Evolutionary conservation across 139 green algal genomes (phyloP).

Genomic region (Raphidocelis subcapitata): DNA sequence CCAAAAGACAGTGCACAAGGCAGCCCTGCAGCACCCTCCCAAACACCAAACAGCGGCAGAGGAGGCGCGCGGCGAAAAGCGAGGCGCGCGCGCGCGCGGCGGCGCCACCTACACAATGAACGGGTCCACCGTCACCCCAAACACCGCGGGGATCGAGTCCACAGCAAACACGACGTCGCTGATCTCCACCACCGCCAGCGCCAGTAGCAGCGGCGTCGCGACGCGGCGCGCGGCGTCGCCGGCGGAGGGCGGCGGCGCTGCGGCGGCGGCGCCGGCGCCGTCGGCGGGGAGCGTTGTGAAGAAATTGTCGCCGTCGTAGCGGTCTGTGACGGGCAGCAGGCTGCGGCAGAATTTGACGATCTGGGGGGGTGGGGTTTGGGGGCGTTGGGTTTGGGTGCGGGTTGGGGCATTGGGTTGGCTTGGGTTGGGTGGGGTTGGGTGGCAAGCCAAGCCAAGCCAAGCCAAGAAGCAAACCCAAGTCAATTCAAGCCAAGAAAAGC

Average conservation of each 20-base stretch:
- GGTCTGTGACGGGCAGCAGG: conserved; percentile 67
- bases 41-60: too few species aligned
- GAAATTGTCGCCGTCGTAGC: conserved; percentile 92
- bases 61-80: too few species aligned
- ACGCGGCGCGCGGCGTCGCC: background rate
- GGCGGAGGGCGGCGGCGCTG: background rate
- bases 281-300: conserved; percentile 56
- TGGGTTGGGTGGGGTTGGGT: too few species aligned
- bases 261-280: background rate
- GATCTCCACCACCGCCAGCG: conserved; percentile 91
- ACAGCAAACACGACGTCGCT: conserved; percentile 96
- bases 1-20: too few species aligned
- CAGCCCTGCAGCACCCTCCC: too few species aligned
- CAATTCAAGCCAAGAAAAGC: too few species aligned
- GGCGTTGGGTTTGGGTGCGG: too few species aligned
- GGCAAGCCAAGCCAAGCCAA: too few species aligned
- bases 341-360: conserved; percentile 79
- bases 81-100: too few species aligned
- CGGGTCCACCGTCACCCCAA: conserved; percentile 93
- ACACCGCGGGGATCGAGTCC: conserved; percentile 78
- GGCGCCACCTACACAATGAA: conserved; percentile 99
- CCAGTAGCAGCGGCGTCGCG: conserved; percentile 91
- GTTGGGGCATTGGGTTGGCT: too few species aligned
- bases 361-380: background rate
- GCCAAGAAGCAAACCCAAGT: too few species aligned